Evolutionary conservation across 1,284 basidiomycete species (phyloP), one percentile per base, ranked within the genome.

Genomic region (Apiotrichum akiyoshidainum): DNA sequence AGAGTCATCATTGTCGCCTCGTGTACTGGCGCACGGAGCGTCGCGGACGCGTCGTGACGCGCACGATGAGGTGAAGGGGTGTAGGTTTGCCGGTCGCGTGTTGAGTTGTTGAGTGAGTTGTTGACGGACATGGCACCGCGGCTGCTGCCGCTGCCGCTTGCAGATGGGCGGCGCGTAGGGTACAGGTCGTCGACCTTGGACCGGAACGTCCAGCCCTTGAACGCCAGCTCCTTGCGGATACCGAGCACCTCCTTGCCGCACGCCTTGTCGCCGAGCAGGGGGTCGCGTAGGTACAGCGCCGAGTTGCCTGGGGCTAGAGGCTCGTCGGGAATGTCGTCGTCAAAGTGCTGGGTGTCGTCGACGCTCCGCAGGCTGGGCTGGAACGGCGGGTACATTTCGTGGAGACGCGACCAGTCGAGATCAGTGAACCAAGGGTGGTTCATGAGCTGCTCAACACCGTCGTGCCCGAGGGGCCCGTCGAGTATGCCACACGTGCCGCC

Each of bases 321-420:
- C 87, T 93, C 90, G 49, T 88, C 80, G 35, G 91, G 90, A 64
- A 97, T 97, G 75, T 94, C 92, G 59, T 90, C 86, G 77, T 94
- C 91, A 67, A 95, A 94, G 76, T 95, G 91, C 64, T 84, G 82
- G 31, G 92, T 95, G 76, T 96, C 91, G 69, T 88, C 89, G 33
- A 88, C 87, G 60, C 84, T 81, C 45, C 73, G 80, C 54, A 98
- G 83, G 57, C 91, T 86, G 17, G 95, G 94, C 60, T 84, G 85
- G 81, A 94, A 97, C 17, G 94, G 94, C 13, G 94, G 87, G 54
- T 83, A 82, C 70, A 86, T 86, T 52, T 83, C 82, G 76, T 90
- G 89, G 54, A 95, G 87, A 65, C 68, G 87, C 44, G 81, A 78
- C 94, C 94, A 99, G 73, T 97, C 88, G 53, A 95, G 85, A 21